Evolutionary conservation across 140 eudicot species (phyloP).

Genomic region (Senecio squalidus): DNA sequence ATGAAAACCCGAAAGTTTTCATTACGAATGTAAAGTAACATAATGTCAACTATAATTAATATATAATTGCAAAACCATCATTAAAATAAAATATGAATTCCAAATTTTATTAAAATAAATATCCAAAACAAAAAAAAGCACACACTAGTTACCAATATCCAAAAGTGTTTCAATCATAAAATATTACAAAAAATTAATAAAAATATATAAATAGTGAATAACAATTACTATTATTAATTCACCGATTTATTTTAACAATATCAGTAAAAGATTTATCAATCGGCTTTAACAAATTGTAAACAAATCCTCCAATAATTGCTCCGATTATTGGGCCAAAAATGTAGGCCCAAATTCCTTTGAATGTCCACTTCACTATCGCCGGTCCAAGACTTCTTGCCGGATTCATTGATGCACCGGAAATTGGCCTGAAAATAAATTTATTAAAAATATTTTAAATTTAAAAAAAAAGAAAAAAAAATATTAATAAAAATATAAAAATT

Average conservation of each 20-base stretch:
- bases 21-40: too few species aligned
- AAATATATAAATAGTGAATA: not conserved
- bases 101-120: too few species aligned
- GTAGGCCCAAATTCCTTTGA: conserved; percentile 67
- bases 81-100: too few species aligned
- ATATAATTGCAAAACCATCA: too few species aligned
- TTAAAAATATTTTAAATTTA: not conserved
- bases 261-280: conserved; percentile 17
- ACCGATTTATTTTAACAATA: not conserved
- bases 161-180: too few species aligned
- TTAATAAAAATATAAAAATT: not conserved
- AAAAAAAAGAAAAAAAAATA: not conserved
- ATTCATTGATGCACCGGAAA: conserved; percentile 96
- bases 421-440: conserved; percentile 39
- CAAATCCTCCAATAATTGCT: conserved; percentile 51
- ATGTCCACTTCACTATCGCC: conserved; percentile 51
- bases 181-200: not conserved
- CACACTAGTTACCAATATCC: too few species aligned
- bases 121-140: too few species aligned
- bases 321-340: conserved; percentile 69
- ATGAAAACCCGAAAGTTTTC: too few species aligned
- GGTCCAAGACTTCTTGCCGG: conserved; percentile 97
- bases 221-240: not conserved
- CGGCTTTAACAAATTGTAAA: conserved; percentile 38
- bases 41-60: too few species aligned